phyloP scores from a whole-genome alignment of 1,284 basidiomycete genomes.

The Papiliotrema flavescens region DNA sequence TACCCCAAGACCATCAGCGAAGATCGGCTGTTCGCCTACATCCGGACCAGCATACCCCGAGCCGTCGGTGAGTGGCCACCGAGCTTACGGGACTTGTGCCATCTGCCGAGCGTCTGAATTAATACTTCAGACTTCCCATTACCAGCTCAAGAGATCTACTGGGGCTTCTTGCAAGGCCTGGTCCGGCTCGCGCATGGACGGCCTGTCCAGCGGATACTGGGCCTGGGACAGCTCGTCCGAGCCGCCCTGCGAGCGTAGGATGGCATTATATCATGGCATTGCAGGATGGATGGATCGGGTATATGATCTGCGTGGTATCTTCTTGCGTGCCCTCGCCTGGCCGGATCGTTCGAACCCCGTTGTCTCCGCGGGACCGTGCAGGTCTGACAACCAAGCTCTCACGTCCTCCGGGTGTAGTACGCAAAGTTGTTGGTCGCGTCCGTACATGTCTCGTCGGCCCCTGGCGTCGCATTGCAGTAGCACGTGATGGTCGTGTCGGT shows the following conservation, averaged over 20 bases:
- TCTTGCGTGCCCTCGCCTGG: too few relatives aligned
- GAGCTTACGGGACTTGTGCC: too few relatives aligned
- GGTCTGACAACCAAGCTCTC: too few relatives aligned
- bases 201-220: conserved; percentile 23
- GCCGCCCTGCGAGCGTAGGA: conserved; percentile 4
- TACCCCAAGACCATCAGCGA: conserved; percentile 80
- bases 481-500: too few relatives aligned
- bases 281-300: neutral
- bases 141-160: conserved; percentile 42
- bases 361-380: too few relatives aligned
- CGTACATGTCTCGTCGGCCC: too few relatives aligned
- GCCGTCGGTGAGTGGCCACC: conserved; percentile 20
- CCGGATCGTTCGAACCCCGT: too few relatives aligned
- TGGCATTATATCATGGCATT: too few relatives aligned
- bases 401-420: too few relatives aligned
- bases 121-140: conserved; percentile 13
- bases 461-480: too few relatives aligned
- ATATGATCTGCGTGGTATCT: neutral
- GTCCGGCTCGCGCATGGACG: conserved; percentile 67
- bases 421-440: too few relatives aligned
- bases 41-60: conserved; percentile 78
- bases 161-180: conserved; percentile 73
- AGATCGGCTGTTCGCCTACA: conserved; percentile 75
- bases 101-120: conserved; percentile 9
- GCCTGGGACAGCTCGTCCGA: conserved; percentile 30